These are phyloP conservation scores for Mycena floridula DNA, from an alignment of 768 basidiomycete species.

Conservation along the genomic window DNA sequence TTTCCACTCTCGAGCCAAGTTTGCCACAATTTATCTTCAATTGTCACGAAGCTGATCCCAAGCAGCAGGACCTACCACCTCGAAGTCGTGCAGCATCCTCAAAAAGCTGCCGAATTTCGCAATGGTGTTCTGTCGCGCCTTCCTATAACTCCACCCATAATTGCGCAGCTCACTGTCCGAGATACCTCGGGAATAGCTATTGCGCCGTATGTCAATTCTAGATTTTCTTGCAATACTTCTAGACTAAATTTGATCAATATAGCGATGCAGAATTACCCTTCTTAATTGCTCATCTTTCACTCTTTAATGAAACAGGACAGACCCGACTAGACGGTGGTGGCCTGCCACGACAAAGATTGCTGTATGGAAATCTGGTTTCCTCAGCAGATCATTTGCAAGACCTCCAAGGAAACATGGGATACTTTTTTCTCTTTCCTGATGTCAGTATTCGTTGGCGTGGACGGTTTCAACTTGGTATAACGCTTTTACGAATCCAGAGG, in stretches of 20 bases:
- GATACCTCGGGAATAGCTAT: slow-evolving; percentile 67
- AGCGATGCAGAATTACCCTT: slow-evolving; percentile 87
- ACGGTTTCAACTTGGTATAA: slow-evolving; percentile 67
- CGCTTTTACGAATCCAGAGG: slow-evolving; percentile 71
- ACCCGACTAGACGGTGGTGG: slow-evolving; percentile 61
- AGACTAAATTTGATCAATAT: slow-evolving; percentile 6
- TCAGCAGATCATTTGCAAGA: slow-evolving; percentile 77
- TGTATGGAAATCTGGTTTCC: slow-evolving; percentile 85
- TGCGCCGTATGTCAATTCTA: slow-evolving; percentile 62
- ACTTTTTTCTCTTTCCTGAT: slow-evolving; percentile 89
- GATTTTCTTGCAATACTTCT: slow-evolving; percentile 4
- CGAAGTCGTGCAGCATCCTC: slow-evolving; percentile 81
- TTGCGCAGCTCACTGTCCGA: slow-evolving; percentile 72
- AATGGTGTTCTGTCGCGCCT: slow-evolving; percentile 67
- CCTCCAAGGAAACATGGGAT: slow-evolving; percentile 71
- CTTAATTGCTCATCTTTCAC: slow-evolving; percentile 75
- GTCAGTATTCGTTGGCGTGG: slow-evolving; percentile 80
- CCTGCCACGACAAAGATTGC: slow-evolving; percentile 50
- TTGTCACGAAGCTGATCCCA: slow-evolving; percentile 12
- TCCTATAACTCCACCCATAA: slow-evolving; percentile 78
- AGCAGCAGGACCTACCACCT: slow-evolving; percentile 62
- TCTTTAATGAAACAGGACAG: slow-evolving; percentile 65
- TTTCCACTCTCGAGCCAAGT: slow-evolving; percentile 50
- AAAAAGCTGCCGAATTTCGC: slow-evolving; percentile 78
- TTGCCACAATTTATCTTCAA: slow-evolving; percentile 16